Evolutionary conservation across 257 asterid genomes (phyloP).

Genomic region (Schizonepeta tenuifolia): DNA sequence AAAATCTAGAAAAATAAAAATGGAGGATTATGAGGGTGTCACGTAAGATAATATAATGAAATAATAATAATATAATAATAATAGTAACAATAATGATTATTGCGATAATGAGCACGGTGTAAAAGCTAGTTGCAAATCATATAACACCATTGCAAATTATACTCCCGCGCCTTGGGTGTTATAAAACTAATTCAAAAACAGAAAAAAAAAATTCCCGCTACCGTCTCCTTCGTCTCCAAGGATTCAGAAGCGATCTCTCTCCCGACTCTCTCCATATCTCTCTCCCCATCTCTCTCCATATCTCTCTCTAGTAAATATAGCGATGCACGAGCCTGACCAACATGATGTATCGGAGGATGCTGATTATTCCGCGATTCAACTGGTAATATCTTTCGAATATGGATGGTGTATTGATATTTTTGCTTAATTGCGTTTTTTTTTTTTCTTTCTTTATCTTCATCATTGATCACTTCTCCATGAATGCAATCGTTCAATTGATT

Average conservation of each 20-base stretch:
- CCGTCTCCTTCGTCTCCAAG: slow-evolving; percentile 42
- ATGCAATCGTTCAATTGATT: slow-evolving; percentile 9
- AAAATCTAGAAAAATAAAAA: no score
- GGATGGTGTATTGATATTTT: slow-evolving; percentile 9
- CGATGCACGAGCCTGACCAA: slow-evolving; percentile 76
- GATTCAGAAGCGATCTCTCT: slow-evolving; percentile 29
- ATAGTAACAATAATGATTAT: no score
- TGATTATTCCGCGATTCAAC: slow-evolving; percentile 89
- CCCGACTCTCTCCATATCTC: no score
- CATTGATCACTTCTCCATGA: slow-evolving; percentile 1
- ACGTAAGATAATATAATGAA: no score
- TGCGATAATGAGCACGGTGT: no score
- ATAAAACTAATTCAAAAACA: no score
- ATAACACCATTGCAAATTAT: no score
- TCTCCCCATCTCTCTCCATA: no score
- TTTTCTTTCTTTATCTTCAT: not conserved
- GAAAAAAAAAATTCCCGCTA: slow-evolving; percentile 9
- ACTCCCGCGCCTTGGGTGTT: no score
- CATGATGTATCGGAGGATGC: slow-evolving; percentile 93
- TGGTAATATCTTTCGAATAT: slow-evolving; percentile 43
- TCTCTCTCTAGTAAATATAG: slow-evolving; percentile 20
- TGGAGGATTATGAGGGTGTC: no score
- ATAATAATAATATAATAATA: no score
- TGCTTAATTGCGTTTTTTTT: slow-evolving; percentile 13
- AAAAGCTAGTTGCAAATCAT: no score